These are phyloP conservation scores for Xerocomellus intermedius DNA, from an alignment of 768 basidiomycete species.

Conservation along the genomic window DNA sequence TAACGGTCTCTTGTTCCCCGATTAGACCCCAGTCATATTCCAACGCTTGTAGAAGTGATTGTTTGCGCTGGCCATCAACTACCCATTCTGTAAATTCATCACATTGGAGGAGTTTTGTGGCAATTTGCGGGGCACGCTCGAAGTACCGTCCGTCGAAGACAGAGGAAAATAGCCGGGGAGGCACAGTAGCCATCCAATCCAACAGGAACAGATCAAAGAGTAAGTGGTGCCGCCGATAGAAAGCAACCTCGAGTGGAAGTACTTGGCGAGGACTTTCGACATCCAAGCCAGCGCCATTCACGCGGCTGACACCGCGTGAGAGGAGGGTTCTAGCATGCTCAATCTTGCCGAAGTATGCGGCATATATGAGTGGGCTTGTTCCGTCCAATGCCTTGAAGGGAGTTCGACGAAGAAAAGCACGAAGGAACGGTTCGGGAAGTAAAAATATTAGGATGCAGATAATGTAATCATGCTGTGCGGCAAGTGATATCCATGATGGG, in stretches of 20 bases:
- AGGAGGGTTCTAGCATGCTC: constrained; percentile 2
- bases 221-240: neutral
- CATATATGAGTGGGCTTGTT: constrained; percentile 14
- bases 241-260: neutral
- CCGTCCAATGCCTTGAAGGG: neutral
- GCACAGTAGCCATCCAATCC: neutral
- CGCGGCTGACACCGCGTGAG: neutral
- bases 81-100: constrained; percentile 1
- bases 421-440: neutral
- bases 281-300: neutral
- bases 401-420: neutral
- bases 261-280: neutral
- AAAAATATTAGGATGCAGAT: neutral
- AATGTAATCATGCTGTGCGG: neutral
- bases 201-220: neutral
- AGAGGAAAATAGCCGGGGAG: neutral
- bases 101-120: neutral
- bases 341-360: neutral
- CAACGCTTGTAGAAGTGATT: neutral
- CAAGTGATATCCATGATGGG: neutral
- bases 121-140: neutral
- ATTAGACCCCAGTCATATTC: neutral
- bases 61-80: neutral
- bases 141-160: neutral
- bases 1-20: neutral